phyloP scores from a whole-genome alignment of 2,329 filamentous ascomycete genomes.

The Epichloe brachyelytri region DNA sequence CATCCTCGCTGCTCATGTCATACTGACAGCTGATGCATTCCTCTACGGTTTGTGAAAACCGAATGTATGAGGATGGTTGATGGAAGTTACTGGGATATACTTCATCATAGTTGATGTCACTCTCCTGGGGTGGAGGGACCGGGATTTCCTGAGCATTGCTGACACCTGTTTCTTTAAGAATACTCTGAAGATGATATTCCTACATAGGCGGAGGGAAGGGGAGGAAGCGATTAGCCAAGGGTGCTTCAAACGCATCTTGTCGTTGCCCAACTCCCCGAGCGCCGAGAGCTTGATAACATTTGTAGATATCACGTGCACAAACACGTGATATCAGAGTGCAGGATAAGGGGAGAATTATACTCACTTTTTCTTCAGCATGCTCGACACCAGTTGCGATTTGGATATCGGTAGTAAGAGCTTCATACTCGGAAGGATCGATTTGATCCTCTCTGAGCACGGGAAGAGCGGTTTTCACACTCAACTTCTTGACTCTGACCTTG shows the following conservation, averaged over 20 bases:
- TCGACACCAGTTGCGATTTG: slow-evolving; percentile 94
- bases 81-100: slow-evolving; percentile 71
- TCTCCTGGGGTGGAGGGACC: slow-evolving; percentile 51
- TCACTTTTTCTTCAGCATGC: slow-evolving; percentile 91
- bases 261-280: not conserved
- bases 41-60: slow-evolving; percentile 95
- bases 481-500: slow-evolving; percentile 76
- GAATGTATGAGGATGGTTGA: slow-evolving; percentile 86
- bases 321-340: slow-evolving; percentile 35
- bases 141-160: slow-evolving; percentile 50
- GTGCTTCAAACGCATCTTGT: not conserved
- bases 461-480: slow-evolving; percentile 80
- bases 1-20: slow-evolving; percentile 89
- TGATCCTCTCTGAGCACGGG: slow-evolving; percentile 81
- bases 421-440: slow-evolving; percentile 76
- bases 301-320: slow-evolving; percentile 27
- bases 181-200: slow-evolving; percentile 93
- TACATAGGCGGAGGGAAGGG: slow-evolving; percentile 23
- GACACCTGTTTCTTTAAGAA: slow-evolving; percentile 44
- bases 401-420: slow-evolving; percentile 69
- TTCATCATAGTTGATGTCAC: slow-evolving; percentile 69
- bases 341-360: slow-evolving; percentile 30
- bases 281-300: not conserved
- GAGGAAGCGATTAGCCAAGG: not conserved
- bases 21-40: slow-evolving; percentile 84